Percentiles rank a stretch among this genome's conserved stretches.
Conservation (phyloP, 2,329 filamentous ascomycete genomes). For the Phyllosticta citriasiana region DNA sequence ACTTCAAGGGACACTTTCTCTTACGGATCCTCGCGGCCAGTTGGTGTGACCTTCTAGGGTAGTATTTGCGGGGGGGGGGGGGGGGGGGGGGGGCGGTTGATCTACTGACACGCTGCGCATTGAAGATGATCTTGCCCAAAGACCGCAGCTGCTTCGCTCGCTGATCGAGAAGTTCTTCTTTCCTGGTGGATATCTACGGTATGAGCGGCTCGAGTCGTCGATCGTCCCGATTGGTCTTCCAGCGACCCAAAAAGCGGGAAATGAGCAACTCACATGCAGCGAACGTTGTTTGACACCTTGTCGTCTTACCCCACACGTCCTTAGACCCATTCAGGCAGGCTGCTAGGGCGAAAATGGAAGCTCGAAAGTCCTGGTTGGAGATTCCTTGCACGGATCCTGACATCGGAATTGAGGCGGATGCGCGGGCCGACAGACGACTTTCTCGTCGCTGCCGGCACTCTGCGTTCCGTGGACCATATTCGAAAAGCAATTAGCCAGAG, state of each 20-base stretch:
- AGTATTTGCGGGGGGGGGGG: too few relatives aligned
- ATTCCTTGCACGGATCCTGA: background rate
- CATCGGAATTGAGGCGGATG: background rate
- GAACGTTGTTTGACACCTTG: background rate
- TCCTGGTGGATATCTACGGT: background rate
- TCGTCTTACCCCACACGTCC: background rate
- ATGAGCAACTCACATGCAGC: background rate
- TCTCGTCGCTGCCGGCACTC: background rate
- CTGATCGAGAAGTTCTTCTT: background rate
- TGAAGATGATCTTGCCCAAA: background rate
- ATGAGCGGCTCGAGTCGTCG: background rate
- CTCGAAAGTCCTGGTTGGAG: background rate
- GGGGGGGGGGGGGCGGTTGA: background rate
- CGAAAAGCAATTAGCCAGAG: background rate
- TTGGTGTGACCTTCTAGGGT: background rate
- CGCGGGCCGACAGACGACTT: background rate
- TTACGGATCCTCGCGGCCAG: background rate
- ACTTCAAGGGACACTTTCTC: too few relatives aligned
- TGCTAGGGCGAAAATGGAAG: background rate
- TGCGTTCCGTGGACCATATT: background rate
- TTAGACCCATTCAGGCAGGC: background rate
- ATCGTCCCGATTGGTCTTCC: background rate
- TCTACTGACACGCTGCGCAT: background rate
- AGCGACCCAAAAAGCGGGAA: background rate
- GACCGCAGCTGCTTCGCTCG: background rate